Evolutionary conservation across 2,329 filamentous ascomycete species (phyloP), one percentile per base, ranked within the genome.

Genomic region (Beauveria australis): DNA sequence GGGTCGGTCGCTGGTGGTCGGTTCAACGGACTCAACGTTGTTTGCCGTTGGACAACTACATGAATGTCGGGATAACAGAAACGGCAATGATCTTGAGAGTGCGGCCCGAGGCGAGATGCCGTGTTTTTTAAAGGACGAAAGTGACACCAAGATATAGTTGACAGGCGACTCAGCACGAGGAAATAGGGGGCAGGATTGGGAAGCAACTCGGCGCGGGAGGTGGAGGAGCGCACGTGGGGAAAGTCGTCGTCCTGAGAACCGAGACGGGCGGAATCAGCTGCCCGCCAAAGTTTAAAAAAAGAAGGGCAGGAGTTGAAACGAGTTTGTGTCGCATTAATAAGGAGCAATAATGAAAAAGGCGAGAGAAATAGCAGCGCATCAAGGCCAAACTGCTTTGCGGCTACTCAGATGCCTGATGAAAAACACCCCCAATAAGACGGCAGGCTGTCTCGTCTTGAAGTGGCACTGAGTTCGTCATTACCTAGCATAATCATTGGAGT

Each of bases 141-240:
- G 28, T 41, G n/a, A 41, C 54, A 44, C 28, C 48, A 22, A 22
- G 54, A 49, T 58, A 19, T 49, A 22, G 30, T 58, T 19, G 54
- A 33, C 44, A 2, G 44, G 40, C 54, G 16, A 33, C 33, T 47
- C 16, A 47, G 30, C 28, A 46, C 24, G 16, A 33, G 46, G 37
- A 59, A 59, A 59, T 59, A 59, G 56, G 56, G 56, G 55, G 37
- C 12, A 52, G 24, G 18, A 40, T 51, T 51, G 10, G 9, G 44
- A 59, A 44, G 56, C 47, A 44, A 52, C 56, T 26, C 56, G 8
- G 48, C 47, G 33, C 26, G 30, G 53, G 41, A 33, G 47, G 37
- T 52, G 56, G 56, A 51, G 56, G 56, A 26, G 47, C 56, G 33
- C 56, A 59, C 56, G 56, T 59, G 56, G 56, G 56, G 56, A 59